phyloP scores from a whole-genome alignment of 2,329 filamentous ascomycete species.

The Aurifilum marmelostoma region DNA sequence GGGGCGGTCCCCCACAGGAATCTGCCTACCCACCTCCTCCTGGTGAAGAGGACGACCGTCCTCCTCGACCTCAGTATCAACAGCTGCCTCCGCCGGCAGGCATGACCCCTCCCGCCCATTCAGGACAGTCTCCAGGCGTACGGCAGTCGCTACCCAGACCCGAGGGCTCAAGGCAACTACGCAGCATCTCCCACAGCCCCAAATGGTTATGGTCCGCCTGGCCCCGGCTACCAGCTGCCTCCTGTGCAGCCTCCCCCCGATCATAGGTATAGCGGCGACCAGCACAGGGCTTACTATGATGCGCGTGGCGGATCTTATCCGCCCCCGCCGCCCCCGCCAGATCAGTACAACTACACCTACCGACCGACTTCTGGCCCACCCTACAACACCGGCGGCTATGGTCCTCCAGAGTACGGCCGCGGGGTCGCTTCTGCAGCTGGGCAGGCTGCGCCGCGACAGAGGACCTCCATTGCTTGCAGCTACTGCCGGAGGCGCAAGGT shows the following conservation, averaged over 20 bases:
- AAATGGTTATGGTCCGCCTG: slow-evolving; percentile 51
- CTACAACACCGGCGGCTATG: slow-evolving; percentile 34
- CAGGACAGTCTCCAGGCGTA: slow-evolving; percentile 47
- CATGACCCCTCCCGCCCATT: slow-evolving; percentile 54
- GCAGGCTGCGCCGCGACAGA: slow-evolving; percentile 59
- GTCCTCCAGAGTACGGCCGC: slow-evolving; percentile 38
- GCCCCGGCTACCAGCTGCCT: slow-evolving; percentile 30
- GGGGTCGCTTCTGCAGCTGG: slow-evolving; percentile 44
- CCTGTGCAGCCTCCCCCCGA: slow-evolving; percentile 31
- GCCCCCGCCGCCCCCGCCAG: slow-evolving; percentile 23
- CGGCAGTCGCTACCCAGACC: slow-evolving; percentile 44
- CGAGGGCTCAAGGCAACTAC: slow-evolving; percentile 27
- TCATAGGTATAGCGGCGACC: slow-evolving; percentile 28
- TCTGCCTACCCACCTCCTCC: slow-evolving; percentile 47
- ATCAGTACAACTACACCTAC: slow-evolving; percentile 35
- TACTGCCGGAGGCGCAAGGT: slow-evolving; percentile 67
- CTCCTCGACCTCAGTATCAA: slow-evolving; percentile 37
- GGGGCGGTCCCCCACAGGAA: slow-evolving; percentile 41
- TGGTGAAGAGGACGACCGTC: slow-evolving; percentile 47
- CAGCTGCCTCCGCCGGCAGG: slow-evolving; percentile 45
- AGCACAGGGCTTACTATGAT: slow-evolving; percentile 31
- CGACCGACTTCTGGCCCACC: slow-evolving; percentile 40
- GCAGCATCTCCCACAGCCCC: slow-evolving; percentile 36
- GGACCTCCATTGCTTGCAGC: slow-evolving; percentile 63
- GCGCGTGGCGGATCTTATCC: slow-evolving; percentile 22